These are phyloP conservation scores for Ambrosia artemisiifolia DNA, from an alignment of 129 eudicot genomes.

Conservation along the genomic window DNA sequence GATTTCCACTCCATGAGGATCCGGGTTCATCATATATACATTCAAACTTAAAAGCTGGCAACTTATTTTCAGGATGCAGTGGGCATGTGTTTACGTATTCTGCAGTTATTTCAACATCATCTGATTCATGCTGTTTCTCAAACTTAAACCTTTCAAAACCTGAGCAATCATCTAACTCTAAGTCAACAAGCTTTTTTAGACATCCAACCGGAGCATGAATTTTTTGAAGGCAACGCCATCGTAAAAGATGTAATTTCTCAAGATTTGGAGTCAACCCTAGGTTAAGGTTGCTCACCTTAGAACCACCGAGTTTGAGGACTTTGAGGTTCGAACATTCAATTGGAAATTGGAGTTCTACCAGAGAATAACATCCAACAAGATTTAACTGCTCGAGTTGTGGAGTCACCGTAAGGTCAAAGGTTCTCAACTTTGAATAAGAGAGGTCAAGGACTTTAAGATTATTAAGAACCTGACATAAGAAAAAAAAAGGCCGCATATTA, in stretches of 20 bases:
- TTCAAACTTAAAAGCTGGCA: background rate
- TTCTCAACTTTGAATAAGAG: background rate
- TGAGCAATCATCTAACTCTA: background rate
- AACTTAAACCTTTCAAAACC: background rate
- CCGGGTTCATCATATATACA: slow-evolving; percentile 1
- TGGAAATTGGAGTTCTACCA: background rate
- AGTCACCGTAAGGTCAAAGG: background rate
- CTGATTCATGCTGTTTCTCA: no score
- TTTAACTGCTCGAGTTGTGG: background rate
- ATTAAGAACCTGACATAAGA: background rate
- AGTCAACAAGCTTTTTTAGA: background rate
- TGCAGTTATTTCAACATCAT: background rate
- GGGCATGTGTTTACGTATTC: background rate
- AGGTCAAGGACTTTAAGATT: background rate
- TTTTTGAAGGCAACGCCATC: background rate
- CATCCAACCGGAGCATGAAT: background rate
- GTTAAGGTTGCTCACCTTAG: background rate
- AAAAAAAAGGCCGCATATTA: background rate
- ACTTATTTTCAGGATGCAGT: background rate
- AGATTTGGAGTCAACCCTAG: background rate
- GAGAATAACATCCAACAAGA: background rate
- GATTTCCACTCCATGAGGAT: no score
- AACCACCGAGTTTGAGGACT: background rate
- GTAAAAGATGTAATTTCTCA: background rate
- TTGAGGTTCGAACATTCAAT: background rate